A percentile compares a stretch with the other conserved stretches of the same genome.
phyloP scores from a whole-genome alignment of 129 eudicot species.

The Flaveria sonorensis region DNA sequence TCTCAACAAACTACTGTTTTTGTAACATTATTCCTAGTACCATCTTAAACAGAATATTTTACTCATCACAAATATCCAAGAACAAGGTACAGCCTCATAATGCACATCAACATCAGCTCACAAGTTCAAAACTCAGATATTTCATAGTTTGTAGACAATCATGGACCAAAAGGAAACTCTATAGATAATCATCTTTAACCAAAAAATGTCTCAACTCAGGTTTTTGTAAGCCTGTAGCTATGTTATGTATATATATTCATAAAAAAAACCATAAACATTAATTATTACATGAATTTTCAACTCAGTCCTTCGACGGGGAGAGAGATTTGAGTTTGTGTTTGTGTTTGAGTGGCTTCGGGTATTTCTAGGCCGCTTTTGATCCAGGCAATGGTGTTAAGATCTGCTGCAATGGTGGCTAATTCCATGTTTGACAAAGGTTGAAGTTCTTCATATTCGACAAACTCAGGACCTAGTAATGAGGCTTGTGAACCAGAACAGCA shows the following conservation, averaged over 20 bases:
- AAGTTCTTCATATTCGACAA: conserved; percentile 67
- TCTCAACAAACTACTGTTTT: conserved; percentile 39
- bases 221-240: conserved; percentile 27
- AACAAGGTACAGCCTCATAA: conserved; percentile 6
- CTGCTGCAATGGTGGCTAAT: conserved; percentile 59
- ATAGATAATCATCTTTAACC: not conserved
- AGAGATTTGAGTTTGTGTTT: conserved; percentile 32
- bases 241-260: conserved; percentile 13
- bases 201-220: not conserved
- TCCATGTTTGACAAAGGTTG: conserved; percentile 52
- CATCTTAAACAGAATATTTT: not conserved
- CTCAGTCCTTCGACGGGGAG: conserved; percentile 49
- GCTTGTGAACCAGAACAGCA: conserved; percentile 49
- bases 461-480: conserved; percentile 74
- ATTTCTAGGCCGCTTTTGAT: conserved; percentile 72
- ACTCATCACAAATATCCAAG: not conserved
- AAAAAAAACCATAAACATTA: conserved; percentile 3
- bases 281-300: conserved; percentile 22
- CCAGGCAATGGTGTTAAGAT: conserved; percentile 71
- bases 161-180: conserved; percentile 14
- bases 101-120: not conserved
- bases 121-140: conserved; percentile 9
- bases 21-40: conserved; percentile 14
- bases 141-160: conserved; percentile 17
- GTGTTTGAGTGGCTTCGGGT: conserved; percentile 22